Conservation (phyloP, 2,329 filamentous ascomycete species). For the Pestalotiopsis sp. region DNA sequence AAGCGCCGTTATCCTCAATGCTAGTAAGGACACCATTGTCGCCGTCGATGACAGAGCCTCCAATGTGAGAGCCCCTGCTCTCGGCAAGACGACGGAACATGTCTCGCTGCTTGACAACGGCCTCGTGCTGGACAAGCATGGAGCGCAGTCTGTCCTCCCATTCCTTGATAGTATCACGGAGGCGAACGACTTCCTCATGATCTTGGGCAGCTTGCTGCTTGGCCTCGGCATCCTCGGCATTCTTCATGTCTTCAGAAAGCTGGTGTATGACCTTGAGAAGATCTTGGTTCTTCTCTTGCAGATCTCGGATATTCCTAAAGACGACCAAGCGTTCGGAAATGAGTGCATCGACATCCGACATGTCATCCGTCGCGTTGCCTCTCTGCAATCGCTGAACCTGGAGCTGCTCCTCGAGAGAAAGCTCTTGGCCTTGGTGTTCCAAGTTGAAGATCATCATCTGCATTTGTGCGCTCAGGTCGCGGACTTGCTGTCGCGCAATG, state of each 20-base stretch:
- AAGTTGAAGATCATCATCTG: slow-evolving; percentile 89
- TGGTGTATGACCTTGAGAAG: slow-evolving; percentile 81
- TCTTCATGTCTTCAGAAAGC: slow-evolving; percentile 87
- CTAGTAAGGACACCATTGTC: slow-evolving; percentile 60
- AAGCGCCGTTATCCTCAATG: slow-evolving; percentile 62
- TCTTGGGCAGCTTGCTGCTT: slow-evolving; percentile 66
- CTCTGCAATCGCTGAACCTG: slow-evolving; percentile 78
- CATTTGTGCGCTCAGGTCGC: slow-evolving; percentile 87
- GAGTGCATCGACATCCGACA: slow-evolving; percentile 84
- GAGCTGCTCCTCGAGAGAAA: slow-evolving; percentile 71
- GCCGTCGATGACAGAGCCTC: slow-evolving; percentile 69
- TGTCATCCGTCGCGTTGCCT: slow-evolving; percentile 70
- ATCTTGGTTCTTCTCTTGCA: slow-evolving; percentile 87
- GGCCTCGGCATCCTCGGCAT: slow-evolving; percentile 76
- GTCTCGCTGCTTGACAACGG: slow-evolving; percentile 92
- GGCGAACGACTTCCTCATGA: slow-evolving; percentile 71
- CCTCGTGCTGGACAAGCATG: slow-evolving; percentile 82
- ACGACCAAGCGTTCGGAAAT: slow-evolving; percentile 89
- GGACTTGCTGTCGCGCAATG: slow-evolving; percentile 82
- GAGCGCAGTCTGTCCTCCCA: slow-evolving; percentile 83
- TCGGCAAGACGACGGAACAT: slow-evolving; percentile 96
- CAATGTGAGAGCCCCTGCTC: slow-evolving; percentile 63
- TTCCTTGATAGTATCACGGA: slow-evolving; percentile 73
- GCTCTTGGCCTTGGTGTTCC: slow-evolving; percentile 74
- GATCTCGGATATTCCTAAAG: slow-evolving; percentile 81